A percentile compares a stretch with the other conserved stretches of the same genome.
These are phyloP conservation scores for Suhomyces panamericanus DNA, from an alignment of 1,139 yeast species.

Conservation along the genomic window DNA sequence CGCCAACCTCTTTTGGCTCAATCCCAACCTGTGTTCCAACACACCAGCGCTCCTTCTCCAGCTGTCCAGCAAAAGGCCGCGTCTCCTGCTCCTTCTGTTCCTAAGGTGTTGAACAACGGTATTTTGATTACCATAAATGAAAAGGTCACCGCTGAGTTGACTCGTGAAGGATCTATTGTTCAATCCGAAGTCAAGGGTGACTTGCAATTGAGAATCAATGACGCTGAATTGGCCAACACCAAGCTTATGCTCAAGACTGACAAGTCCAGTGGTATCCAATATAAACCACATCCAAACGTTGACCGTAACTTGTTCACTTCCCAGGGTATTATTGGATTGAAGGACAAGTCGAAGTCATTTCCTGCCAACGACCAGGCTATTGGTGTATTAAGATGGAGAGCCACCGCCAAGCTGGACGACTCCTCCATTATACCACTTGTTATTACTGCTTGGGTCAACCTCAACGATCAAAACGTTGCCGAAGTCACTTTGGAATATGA, in stretches of 20 bases:
- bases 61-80: constrained; percentile 21
- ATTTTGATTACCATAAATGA: constrained; percentile 78
- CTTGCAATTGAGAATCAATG: constrained; percentile 81
- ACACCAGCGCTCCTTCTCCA: constrained; percentile 16
- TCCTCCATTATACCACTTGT: constrained; percentile 65
- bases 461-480: constrained; percentile 55
- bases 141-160: constrained; percentile 70
- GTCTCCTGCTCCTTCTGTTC: constrained; percentile 27
- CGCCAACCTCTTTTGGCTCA: constrained; percentile 46
- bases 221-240: constrained; percentile 64
- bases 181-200: constrained; percentile 88
- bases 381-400: constrained; percentile 92
- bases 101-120: constrained; percentile 64
- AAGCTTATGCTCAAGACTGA: constrained; percentile 58
- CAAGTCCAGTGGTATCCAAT: constrained; percentile 57
- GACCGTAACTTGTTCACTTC: constrained; percentile 70
- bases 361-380: constrained; percentile 88
- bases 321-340: constrained; percentile 63
- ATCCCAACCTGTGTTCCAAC: constrained; percentile 27
- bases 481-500: constrained; percentile 91
- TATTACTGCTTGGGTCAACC: constrained; percentile 83
- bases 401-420: constrained; percentile 59
- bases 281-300: constrained; percentile 94
- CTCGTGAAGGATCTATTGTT: constrained; percentile 79
- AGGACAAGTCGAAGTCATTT: constrained; percentile 76